Evolutionary conservation across 495 filamentous ascomycete genomes (phyloP).

Genomic region (Zalerion maritima): DNA sequence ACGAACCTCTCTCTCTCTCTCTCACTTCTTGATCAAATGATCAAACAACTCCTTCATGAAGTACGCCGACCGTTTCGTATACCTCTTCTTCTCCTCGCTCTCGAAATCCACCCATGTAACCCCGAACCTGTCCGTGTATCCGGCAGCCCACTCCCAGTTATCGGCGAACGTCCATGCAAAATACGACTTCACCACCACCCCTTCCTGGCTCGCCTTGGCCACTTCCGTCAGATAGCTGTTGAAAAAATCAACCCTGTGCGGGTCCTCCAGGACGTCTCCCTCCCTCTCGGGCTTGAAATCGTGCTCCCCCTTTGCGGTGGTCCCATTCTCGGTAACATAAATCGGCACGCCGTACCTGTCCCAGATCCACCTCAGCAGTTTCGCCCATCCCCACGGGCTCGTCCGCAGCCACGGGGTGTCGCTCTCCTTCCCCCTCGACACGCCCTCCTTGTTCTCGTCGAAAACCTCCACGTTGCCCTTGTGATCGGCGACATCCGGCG

Average conservation of each 20-base stretch:
- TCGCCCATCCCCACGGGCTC: constrained; percentile 27
- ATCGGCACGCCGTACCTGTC: constrained; percentile 29
- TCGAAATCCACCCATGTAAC: constrained; percentile 29
- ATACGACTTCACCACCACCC: constrained; percentile 31
- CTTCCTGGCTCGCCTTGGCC: constrained; percentile 27
- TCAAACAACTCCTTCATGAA: constrained; percentile 29
- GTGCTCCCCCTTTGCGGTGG: constrained; percentile 30
- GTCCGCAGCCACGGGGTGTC: constrained; percentile 31
- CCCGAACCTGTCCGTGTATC: constrained; percentile 33
- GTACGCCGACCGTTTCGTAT: constrained; percentile 31
- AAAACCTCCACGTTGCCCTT: constrained; percentile 30
- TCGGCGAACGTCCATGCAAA: constrained; percentile 36
- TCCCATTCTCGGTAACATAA: constrained; percentile 38
- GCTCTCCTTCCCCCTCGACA: constrained; percentile 30
- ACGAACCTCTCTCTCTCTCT: no score
- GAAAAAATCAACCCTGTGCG: constrained; percentile 31
- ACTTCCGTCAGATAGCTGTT: constrained; percentile 30
- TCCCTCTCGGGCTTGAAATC: constrained; percentile 18
- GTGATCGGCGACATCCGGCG: constrained; percentile 27
- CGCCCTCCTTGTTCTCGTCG: constrained; percentile 30
- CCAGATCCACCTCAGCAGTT: constrained; percentile 29
- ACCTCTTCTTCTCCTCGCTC: constrained; percentile 28
- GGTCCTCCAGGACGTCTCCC: constrained; percentile 21
- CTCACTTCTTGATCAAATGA: no score
- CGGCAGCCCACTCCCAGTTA: constrained; percentile 36